phyloP scores from a whole-genome alignment of 371 early-diverging fungal species.

The Actinomucor elegans region DNA sequence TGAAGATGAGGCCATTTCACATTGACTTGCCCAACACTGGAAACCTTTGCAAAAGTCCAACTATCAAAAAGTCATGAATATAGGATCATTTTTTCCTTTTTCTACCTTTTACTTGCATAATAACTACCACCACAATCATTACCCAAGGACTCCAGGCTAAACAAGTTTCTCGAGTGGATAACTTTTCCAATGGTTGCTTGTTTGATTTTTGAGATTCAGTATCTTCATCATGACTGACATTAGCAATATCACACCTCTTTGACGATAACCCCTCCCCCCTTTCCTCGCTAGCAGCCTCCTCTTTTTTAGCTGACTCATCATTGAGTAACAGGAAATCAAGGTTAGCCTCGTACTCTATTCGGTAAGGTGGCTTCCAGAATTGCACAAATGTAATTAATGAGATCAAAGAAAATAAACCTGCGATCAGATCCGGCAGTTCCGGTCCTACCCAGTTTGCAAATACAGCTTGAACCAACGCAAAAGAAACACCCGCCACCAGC shows the following conservation, averaged over 20 bases:
- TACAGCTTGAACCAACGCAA: slow-evolving; percentile 35
- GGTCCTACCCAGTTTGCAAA: slow-evolving; percentile 46
- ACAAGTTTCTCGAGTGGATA: slow-evolving; percentile 19
- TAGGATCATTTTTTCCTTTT: not conserved
- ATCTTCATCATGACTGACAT: not conserved
- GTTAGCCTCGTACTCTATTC: slow-evolving; percentile 32
- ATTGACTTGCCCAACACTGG: slow-evolving; percentile 23
- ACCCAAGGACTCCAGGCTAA: slow-evolving; percentile 46
- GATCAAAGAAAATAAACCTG: slow-evolving; percentile 39
- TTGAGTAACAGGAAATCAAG: not conserved
- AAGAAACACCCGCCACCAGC: slow-evolving; percentile 36
- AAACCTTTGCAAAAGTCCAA: slow-evolving; percentile 37
- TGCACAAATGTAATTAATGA: slow-evolving; percentile 34
- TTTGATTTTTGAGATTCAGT: not conserved
- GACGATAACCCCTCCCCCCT: not conserved
- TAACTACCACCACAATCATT: slow-evolving; percentile 36
- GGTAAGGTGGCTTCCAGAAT: slow-evolving; percentile 42
- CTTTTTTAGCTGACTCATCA: not conserved
- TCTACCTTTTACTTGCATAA: slow-evolving; percentile 21
- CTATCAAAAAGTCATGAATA: slow-evolving; percentile 1
- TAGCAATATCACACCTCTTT: not conserved
- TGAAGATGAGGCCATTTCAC: slow-evolving; percentile 41
- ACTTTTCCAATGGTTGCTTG: not conserved
- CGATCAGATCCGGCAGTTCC: slow-evolving; percentile 45
- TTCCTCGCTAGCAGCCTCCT: not conserved